Percentiles rank a stretch among this genome's conserved stretches.
phyloP scores from a whole-genome alignment of 2,329 filamentous ascomycete species.

The Penicillium expansum region DNA sequence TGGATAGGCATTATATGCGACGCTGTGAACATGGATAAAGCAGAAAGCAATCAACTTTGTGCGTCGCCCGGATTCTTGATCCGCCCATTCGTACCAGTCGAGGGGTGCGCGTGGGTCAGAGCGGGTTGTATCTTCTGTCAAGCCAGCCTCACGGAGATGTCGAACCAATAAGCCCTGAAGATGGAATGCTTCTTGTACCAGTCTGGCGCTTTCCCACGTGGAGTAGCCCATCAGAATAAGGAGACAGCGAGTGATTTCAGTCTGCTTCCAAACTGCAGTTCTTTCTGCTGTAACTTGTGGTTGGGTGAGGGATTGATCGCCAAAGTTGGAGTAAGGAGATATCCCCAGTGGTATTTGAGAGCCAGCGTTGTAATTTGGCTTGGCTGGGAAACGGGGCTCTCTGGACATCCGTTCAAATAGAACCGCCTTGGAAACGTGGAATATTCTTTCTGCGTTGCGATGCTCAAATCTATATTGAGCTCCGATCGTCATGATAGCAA shows the following conservation, averaged over 20 bases:
- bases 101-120: conserved; percentile 23
- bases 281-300: conserved; percentile 12
- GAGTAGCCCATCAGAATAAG: conserved; percentile 34
- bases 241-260: conserved; percentile 33
- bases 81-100: conserved; percentile 39
- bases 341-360: conserved; percentile 18
- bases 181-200: conserved; percentile 34
- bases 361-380: conserved; percentile 12
- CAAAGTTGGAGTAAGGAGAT: conserved; percentile 15
- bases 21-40: conserved; percentile 40
- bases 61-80: conserved; percentile 36
- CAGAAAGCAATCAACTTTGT: conserved; percentile 40
- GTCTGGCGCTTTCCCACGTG: conserved; percentile 33
- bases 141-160: conserved; percentile 29
- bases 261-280: conserved; percentile 21
- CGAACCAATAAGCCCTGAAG: conserved; percentile 32
- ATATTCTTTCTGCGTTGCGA: conserved; percentile 29
- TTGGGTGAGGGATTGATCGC: conserved; percentile 10
- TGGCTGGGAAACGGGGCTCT: conserved; percentile 18
- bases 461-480: conserved; percentile 51
- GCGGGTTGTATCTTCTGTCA: conserved; percentile 26
- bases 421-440: conserved; percentile 61
- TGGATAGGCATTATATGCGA: conserved; percentile 41
- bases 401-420: conserved; percentile 57
- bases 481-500: conserved; percentile 64